Conservation (phyloP, 768 basidiomycete genomes). For the Boletus coccyginus region DNA sequence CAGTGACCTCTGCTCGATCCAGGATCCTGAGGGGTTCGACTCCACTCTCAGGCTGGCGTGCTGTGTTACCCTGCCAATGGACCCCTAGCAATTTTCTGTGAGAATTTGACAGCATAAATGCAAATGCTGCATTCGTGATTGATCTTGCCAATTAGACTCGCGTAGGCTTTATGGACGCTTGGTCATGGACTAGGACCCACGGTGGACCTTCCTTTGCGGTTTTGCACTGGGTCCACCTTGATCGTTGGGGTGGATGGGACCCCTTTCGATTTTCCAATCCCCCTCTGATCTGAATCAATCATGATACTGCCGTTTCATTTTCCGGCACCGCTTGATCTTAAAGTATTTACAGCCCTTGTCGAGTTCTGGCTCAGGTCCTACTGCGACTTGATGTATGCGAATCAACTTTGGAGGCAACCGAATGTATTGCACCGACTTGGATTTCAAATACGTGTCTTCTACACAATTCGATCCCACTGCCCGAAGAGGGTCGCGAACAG, state of each 20-base stretch:
- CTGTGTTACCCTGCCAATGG: background rate
- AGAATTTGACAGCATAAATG: background rate
- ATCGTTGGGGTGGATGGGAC: background rate
- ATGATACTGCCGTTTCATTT: background rate
- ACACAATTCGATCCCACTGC: background rate
- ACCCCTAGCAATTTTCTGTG: background rate
- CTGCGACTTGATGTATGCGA: background rate
- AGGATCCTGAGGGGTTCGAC: no score
- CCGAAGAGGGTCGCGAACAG: background rate
- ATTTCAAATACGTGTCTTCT: slow-evolving; percentile 17
- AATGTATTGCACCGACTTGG: background rate
- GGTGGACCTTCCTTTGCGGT: background rate
- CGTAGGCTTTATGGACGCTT: background rate
- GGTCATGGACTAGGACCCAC: background rate
- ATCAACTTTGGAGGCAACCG: background rate
- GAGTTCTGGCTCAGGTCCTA: background rate
- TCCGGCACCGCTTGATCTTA: background rate
- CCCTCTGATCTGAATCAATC: background rate
- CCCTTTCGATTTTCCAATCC: background rate
- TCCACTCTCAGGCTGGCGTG: background rate
- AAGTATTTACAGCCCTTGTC: slow-evolving; percentile 1
- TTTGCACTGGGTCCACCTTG: background rate
- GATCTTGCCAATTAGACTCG: background rate
- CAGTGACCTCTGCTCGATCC: background rate
- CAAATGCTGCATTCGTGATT: no score